phyloP scores from a whole-genome alignment of 228 moss, liverwort and hornwort species.

The Sphagnum magellanicum region DNA sequence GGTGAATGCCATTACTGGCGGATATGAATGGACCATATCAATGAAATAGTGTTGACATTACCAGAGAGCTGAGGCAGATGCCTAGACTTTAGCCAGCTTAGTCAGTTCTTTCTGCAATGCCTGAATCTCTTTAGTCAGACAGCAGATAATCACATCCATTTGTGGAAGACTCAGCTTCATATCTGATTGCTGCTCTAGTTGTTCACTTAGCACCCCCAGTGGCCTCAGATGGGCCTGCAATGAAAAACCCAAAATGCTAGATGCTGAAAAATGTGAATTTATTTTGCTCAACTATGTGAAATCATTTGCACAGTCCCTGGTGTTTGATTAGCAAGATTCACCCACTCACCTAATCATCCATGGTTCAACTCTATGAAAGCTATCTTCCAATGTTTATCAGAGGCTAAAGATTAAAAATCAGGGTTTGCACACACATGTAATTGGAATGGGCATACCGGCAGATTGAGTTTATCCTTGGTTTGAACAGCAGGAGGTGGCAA shows the following conservation, averaged over 20 bases:
- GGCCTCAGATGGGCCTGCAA: neutral
- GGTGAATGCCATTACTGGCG: no score
- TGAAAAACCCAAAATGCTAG: neutral
- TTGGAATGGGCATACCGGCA: conserved; percentile 4
- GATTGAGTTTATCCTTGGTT: conserved; percentile 10
- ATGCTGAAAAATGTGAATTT: neutral
- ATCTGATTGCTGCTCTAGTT: conserved; percentile 9
- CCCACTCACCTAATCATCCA: neutral
- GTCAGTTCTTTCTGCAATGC: conserved; percentile 7
- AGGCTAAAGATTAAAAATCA: neutral
- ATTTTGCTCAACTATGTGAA: neutral
- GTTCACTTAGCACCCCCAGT: conserved; percentile 1
- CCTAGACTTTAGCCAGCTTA: neutral
- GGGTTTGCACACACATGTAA: neutral
- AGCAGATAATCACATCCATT: conserved; percentile 6
- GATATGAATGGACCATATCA: no score
- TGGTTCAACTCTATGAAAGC: neutral
- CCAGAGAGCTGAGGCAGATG: no score
- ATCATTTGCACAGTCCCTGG: neutral
- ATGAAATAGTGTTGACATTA: no score
- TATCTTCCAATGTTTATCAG: neutral
- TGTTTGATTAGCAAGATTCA: neutral
- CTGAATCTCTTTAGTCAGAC: conserved; percentile 7
- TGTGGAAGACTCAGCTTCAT: conserved; percentile 1
- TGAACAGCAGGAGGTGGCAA: conserved; percentile 7